Conservation (phyloP, 768 basidiomycete species). For the Amanita rubescens region DNA sequence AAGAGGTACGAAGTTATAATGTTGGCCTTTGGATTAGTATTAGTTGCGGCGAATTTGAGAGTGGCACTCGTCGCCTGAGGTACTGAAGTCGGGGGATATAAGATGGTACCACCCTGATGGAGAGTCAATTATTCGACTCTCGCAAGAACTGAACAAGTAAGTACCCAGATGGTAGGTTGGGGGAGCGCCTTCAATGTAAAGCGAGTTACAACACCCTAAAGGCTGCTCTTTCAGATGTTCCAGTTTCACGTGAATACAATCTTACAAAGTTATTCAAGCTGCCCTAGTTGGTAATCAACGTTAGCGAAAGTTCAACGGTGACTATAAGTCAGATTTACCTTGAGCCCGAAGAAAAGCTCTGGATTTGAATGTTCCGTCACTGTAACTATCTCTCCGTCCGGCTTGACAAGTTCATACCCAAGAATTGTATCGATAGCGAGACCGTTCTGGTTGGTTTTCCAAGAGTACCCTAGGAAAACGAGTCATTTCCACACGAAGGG, state of each 20-base stretch:
- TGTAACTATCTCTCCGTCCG: slow-evolving; percentile 37
- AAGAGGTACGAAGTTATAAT: slow-evolving; percentile 42
- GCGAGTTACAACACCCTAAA: slow-evolving; percentile 50
- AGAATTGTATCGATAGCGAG: slow-evolving; percentile 37
- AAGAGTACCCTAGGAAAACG: slow-evolving; percentile 45
- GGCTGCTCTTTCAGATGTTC: background rate
- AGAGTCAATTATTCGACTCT: slow-evolving; percentile 36
- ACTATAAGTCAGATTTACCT: slow-evolving; percentile 26
- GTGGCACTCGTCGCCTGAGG: slow-evolving; percentile 27
- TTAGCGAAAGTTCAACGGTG: slow-evolving; percentile 23
- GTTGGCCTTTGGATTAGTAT: slow-evolving; percentile 43
- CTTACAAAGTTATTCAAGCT: slow-evolving; percentile 53
- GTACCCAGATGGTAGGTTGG: slow-evolving; percentile 54
- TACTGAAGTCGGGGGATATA: slow-evolving; percentile 17
- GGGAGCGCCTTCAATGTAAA: slow-evolving; percentile 49
- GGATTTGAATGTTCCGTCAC: slow-evolving; percentile 28
- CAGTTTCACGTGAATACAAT: slow-evolving; percentile 18
- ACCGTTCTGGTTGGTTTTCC: slow-evolving; percentile 20
- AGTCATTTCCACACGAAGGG: slow-evolving; percentile 28
- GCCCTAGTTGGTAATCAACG: slow-evolving; percentile 29
- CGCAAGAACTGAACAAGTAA: slow-evolving; percentile 37
- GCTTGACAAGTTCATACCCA: slow-evolving; percentile 49
- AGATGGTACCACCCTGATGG: slow-evolving; percentile 45
- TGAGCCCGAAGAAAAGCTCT: slow-evolving; percentile 36
- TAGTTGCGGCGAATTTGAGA: slow-evolving; percentile 29